Base-by-base conservation (phyloP, 352 stramenopile species). In the Pilasporangium apinafurcum region DNA sequence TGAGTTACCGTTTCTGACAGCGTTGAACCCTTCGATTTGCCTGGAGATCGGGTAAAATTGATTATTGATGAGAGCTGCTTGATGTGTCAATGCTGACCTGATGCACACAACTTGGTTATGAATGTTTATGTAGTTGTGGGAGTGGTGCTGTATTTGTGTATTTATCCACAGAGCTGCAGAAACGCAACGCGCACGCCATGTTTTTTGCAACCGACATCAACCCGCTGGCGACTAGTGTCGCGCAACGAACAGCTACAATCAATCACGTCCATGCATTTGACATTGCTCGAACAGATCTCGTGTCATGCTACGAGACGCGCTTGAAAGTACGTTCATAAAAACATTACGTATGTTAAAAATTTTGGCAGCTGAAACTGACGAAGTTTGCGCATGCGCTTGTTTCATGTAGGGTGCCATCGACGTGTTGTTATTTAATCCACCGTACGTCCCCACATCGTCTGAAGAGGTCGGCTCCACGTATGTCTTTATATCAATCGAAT, bases 351-450 rank as follows among this genome's bases (percentile, higher is more conserved):
- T 7, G 10, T 4, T 26, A 6, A 13, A 4, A 0, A 0, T 2
- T 21, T 8, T 9, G 0, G 32, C 25, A 5, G 5, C 3, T 44
- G 3, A 14, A 30, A n/a, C 25, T 18, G 4, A 30, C 43, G 13
- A 4, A 21, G 17, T 22, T 39, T 33, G 28, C 16, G 30, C 4
- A 16, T 46, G 36, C n/a, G n/a, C n/a, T n/a, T n/a, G n/a, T n/a
- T n/a, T 17, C 14, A 37, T 35, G 28, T 51, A 78, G 59, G 69
- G 53, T 49, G 50, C 59, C 37, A 71, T 99, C 8, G 95, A 99
- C 53, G 76, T 98, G 36, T 59, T 99, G 30, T 61, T 99, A 16
- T 99, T 99, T 63, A 99, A 99, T 72, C 96, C 96, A 16, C 96
- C 96, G 9, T 99, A 99, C 55, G 96, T 99, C 39, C 94, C 96